Percentiles rank a stretch among this genome's conserved stretches.
phyloP scores from a whole-genome alignment of 108 stramenopile species.

The Cylindrotheca fusiformis region DNA sequence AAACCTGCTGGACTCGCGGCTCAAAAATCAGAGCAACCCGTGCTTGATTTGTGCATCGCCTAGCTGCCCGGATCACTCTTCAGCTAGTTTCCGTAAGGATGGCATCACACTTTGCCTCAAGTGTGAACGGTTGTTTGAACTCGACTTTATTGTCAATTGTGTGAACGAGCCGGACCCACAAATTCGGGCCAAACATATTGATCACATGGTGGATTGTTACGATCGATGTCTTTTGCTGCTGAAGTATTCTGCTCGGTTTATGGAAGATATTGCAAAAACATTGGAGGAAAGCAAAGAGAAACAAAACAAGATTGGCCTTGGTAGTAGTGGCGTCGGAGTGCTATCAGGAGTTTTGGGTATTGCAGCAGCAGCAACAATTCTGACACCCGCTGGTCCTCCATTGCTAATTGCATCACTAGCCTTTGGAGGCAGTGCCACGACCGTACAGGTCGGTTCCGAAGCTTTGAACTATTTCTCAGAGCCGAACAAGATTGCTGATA shows the following conservation, averaged over 20 bases:
- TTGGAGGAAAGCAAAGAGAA: slow-evolving; percentile 42
- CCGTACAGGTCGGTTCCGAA: slow-evolving; percentile 54
- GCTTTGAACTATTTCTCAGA: slow-evolving; percentile 57
- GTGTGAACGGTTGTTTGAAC: slow-evolving; percentile 57
- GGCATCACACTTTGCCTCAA: slow-evolving; percentile 42
- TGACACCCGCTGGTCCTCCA: slow-evolving; percentile 65
- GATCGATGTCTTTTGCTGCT: slow-evolving; percentile 62
- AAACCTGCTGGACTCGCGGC: slow-evolving; percentile 29
- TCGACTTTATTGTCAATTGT: slow-evolving; percentile 67
- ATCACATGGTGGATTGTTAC: slow-evolving; percentile 68
- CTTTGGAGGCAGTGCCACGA: slow-evolving; percentile 62
- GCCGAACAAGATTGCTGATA: slow-evolving; percentile 57
- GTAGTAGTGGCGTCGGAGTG: slow-evolving; percentile 51
- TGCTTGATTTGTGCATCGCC: slow-evolving; percentile 45
- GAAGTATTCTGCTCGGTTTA: slow-evolving; percentile 49
- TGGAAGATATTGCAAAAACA: slow-evolving; percentile 47
- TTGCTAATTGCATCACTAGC: slow-evolving; percentile 66
- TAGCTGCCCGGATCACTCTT: slow-evolving; percentile 29
- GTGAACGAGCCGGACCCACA: slow-evolving; percentile 26
- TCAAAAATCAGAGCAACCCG: slow-evolving; percentile 15
- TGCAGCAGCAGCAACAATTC: slow-evolving; percentile 58
- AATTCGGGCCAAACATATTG: slow-evolving; percentile 31
- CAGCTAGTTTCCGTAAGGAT: slow-evolving; percentile 30
- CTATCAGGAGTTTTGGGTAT: slow-evolving; percentile 58
- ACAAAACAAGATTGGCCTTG: slow-evolving; percentile 52